Base-by-base conservation (phyloP, 2,329 filamentous ascomycete species). In the Sarocladium kiliense region DNA sequence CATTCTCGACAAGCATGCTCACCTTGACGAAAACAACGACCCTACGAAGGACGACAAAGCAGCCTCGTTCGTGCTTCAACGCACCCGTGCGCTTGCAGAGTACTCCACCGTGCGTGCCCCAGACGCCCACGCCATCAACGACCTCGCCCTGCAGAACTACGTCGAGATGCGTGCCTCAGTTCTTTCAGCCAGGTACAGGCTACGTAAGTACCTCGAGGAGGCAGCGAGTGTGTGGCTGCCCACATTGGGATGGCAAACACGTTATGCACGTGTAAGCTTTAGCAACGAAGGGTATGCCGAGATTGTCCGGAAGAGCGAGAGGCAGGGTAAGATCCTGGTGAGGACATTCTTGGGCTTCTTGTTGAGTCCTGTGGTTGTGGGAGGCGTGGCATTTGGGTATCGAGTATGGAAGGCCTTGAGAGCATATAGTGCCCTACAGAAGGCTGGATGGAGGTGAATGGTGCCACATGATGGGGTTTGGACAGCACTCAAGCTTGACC, bases 201-300 rank as follows among this genome's bases (percentile, higher is more conserved):
- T 94, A 10, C 84, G 94, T 55, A 99, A 99, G 71, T 85, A 77
- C 60, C 74, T 97, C 14, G 94, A 99, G 66, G 94, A 99, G 74
- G 82, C 80, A 32, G 74, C 97, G 54, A 89, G 87, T 54, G 80
- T 88, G 14, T 86, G 88, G 63, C 65, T 95, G 2, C 94, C 94
- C 0, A 74, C 79, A 25, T 71, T 92, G 12, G 94, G 93, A 0
- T 97, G 93, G 86, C 85, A 87, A 66, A 99, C 94, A 2, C 91
- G 96, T 72, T 99, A 99, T 67, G 85, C 88, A 1, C 81, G 93
- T 19, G 87, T 99, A 9, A 96, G 91, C 62, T 99, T 99, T 68
- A 90, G 90, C 57, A 97, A 96, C 64, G 88, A 96, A 72, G 77
- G 89, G 19, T 99, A 99, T 70, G 89, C 88, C 0, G 87, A 95